Percentiles rank a stretch among this genome's conserved stretches.
Conservation (phyloP, 106 monocot genomes). For the Xerophyta viscosa region DNA sequence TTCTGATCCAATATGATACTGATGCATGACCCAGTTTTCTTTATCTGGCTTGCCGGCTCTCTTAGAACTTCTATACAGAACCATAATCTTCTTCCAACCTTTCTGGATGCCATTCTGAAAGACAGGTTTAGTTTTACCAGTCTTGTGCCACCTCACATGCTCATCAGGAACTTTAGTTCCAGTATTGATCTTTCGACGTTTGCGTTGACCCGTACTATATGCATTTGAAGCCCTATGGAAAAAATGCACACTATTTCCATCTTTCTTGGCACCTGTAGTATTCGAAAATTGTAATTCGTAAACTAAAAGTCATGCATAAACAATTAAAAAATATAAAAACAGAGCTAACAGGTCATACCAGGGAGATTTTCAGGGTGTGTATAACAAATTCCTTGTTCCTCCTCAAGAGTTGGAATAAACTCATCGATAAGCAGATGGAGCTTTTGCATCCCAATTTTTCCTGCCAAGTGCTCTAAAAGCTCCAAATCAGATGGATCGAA, state of each 20-base stretch:
- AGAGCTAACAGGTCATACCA: constrained; percentile 31
- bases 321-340: constrained; percentile 2
- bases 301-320: no score
- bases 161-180: constrained; percentile 23
- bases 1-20: constrained; percentile 82
- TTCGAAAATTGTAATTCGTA: background rate
- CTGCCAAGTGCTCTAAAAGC: constrained; percentile 75
- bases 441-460: constrained; percentile 48
- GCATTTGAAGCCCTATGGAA: constrained; percentile 81
- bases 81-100: constrained; percentile 97
- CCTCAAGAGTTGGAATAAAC: constrained; percentile 78
- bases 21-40: constrained; percentile 97
- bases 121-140: constrained; percentile 80
- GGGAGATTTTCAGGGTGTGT: constrained; percentile 96
- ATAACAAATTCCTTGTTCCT: constrained; percentile 81
- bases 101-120: constrained; percentile 58
- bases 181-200: constrained; percentile 59
- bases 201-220: constrained; percentile 68
- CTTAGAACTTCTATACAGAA: constrained; percentile 58
- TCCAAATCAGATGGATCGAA: constrained; percentile 91
- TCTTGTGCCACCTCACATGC: constrained; percentile 89
- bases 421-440: constrained; percentile 80
- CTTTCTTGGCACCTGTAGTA: constrained; percentile 63
- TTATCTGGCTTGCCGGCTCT: constrained; percentile 57
- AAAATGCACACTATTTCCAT: constrained; percentile 82